A percentile compares a stretch with the other conserved stretches of the same genome.
Evolutionary conservation across 805 yeast species (phyloP).

Genomic region (Hanseniaspora hatyaiensis): DNA sequence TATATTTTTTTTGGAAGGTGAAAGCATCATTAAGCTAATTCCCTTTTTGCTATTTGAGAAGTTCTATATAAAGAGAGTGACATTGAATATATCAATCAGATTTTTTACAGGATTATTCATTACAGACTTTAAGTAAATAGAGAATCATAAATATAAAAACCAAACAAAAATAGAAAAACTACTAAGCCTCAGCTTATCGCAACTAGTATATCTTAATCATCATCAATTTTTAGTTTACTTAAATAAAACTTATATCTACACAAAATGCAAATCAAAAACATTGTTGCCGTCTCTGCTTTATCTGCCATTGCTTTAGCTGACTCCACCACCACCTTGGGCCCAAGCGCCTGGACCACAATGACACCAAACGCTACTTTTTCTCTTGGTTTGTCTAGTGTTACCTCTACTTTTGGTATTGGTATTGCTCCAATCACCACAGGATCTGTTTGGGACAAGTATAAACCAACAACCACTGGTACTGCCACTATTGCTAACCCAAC

Average conservation of each 20-base stretch:
- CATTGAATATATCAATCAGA: no score
- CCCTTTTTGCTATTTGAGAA: no score
- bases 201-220: no score
- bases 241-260: neutral
- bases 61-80: no score
- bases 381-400: slow-evolving; percentile 31
- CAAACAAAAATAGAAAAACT: neutral
- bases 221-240: no score
- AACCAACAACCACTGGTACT: slow-evolving; percentile 23
- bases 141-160: no score
- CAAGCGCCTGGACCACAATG: slow-evolving; percentile 32
- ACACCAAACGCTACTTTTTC: slow-evolving; percentile 33
- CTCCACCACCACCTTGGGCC: slow-evolving; percentile 12
- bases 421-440: slow-evolving; percentile 31
- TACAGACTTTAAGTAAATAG: no score
- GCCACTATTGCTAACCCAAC: slow-evolving; percentile 22
- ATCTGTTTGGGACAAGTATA: slow-evolving; percentile 19
- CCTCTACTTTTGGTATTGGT: slow-evolving; percentile 35
- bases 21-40: no score
- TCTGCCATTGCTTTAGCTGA: slow-evolving; percentile 24
- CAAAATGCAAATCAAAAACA: slow-evolving; percentile 33
- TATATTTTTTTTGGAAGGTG: no score
- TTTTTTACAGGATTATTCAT: no score
- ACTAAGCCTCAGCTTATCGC: no score
- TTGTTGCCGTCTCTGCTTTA: slow-evolving; percentile 30